Conservation (phyloP, 2,329 filamentous ascomycete species). For the Colletotrichum neosansevieriae region DNA sequence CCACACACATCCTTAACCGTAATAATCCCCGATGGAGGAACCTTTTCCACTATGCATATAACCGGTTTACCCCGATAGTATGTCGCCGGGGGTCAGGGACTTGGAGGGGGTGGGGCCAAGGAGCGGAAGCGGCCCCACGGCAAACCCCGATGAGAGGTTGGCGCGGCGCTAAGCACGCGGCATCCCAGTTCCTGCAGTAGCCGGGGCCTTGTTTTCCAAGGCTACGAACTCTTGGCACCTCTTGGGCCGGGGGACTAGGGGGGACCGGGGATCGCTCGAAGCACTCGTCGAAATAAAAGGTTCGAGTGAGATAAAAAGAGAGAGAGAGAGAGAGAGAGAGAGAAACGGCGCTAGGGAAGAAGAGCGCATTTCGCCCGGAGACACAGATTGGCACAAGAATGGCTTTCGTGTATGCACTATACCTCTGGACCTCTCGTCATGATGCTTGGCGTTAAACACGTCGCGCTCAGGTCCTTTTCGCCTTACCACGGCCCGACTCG, state of each 20-base stretch:
- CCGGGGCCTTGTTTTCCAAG: slow-evolving; percentile 30
- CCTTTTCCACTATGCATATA: slow-evolving; percentile 16
- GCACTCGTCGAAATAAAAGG: neutral
- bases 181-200: slow-evolving; percentile 41
- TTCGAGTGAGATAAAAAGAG: neutral
- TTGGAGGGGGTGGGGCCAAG: slow-evolving; percentile 1
- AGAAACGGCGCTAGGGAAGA: slow-evolving; percentile 8
- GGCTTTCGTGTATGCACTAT: slow-evolving; percentile 37
- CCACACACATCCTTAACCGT: slow-evolving; percentile 8
- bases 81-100: neutral
- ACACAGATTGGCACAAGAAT: slow-evolving; percentile 22
- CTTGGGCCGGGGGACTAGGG: slow-evolving; percentile 5
- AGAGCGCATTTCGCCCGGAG: slow-evolving; percentile 7
- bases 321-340: neutral
- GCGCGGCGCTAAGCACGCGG: slow-evolving; percentile 30
- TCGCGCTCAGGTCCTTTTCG: neutral
- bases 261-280: neutral
- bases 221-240: slow-evolving; percentile 30
- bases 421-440: slow-evolving; percentile 5
- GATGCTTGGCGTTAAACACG: neutral
- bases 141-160: slow-evolving; percentile 1
- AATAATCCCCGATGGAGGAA: slow-evolving; percentile 7
- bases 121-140: slow-evolving; percentile 32
- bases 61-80: slow-evolving; percentile 4
- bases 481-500: slow-evolving; percentile 10